Conservation (phyloP, 176 grass and related monocot species). For the Cenchrus fungigraminus region DNA sequence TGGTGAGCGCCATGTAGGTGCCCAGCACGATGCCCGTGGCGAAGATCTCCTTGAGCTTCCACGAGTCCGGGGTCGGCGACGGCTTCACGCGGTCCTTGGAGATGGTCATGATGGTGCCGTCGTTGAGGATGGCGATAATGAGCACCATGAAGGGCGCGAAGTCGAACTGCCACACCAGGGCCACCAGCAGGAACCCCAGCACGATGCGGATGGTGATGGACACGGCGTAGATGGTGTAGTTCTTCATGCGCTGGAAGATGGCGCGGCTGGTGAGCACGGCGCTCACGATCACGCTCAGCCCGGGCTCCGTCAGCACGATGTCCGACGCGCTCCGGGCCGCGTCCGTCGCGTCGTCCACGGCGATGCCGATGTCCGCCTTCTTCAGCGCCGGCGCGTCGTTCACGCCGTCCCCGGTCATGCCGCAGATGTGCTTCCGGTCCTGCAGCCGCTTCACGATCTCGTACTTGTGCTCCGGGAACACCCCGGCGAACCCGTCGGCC, state of each 20-base stretch:
- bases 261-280: conserved; percentile 88
- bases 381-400: conserved; percentile 96
- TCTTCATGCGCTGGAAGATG: conserved; percentile 99
- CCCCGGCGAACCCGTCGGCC: conserved; percentile 90
- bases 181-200: conserved; percentile 86
- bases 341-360: conserved; percentile 88
- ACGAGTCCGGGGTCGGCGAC: conserved; percentile 87
- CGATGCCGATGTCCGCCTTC: conserved; percentile 98
- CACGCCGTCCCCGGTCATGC: conserved; percentile 97
- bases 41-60: conserved; percentile 97
- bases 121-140: conserved; percentile 94
- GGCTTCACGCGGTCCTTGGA: conserved; percentile 99
- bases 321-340: conserved; percentile 88
- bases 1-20: conserved; percentile 86
- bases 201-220: conserved; percentile 99
- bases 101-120: conserved; percentile 99
- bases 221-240: conserved; percentile 99
- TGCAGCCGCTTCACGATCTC: conserved; percentile 97
- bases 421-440: conserved; percentile 96
- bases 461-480: conserved; percentile 99
- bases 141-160: conserved; percentile 99
- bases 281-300: conserved; percentile 96
- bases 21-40: conserved; percentile 88
- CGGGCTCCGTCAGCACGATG: conserved; percentile 96
- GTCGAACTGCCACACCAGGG: conserved; percentile 95